phyloP scores from a whole-genome alignment of 768 basidiomycete genomes.

The Hygrocybe punicea region DNA sequence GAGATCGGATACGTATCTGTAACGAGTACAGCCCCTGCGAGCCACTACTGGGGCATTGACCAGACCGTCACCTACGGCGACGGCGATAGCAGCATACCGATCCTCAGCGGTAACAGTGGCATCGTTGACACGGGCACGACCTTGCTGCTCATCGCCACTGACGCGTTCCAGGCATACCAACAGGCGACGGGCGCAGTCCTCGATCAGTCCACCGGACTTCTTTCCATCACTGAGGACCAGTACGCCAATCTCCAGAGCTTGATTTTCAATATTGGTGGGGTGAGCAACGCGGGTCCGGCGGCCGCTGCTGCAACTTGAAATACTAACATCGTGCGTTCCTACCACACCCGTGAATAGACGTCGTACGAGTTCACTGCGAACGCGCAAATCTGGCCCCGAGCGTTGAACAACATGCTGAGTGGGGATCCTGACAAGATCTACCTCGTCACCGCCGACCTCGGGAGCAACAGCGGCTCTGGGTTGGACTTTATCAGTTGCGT shows the following conservation, averaged over 20 bases:
- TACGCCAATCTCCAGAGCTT: constrained; percentile 48
- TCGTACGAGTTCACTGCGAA: constrained; percentile 57
- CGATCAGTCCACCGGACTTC: constrained; percentile 55
- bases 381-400: constrained; percentile 68
- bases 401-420: constrained; percentile 54
- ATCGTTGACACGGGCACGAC: constrained; percentile 63
- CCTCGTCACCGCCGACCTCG: constrained; percentile 54
- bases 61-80: constrained; percentile 51
- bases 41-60: constrained; percentile 58
- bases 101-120: constrained; percentile 48
- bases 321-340: background rate
- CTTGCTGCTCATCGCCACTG: constrained; percentile 52
- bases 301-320: no score
- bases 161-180: constrained; percentile 56
- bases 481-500: constrained; percentile 61
- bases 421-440: constrained; percentile 52
- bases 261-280: constrained; percentile 50
- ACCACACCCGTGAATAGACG: constrained; percentile 26
- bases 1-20: constrained; percentile 41
- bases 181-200: constrained; percentile 48
- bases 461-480: constrained; percentile 48
- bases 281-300: constrained; percentile 26
- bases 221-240: constrained; percentile 50
- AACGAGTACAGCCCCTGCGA: constrained; percentile 46
- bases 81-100: constrained; percentile 26